These are phyloP conservation scores for Aureobasidium leucospermi DNA, from an alignment of 2,329 filamentous ascomycete genomes.

Conservation along the genomic window DNA sequence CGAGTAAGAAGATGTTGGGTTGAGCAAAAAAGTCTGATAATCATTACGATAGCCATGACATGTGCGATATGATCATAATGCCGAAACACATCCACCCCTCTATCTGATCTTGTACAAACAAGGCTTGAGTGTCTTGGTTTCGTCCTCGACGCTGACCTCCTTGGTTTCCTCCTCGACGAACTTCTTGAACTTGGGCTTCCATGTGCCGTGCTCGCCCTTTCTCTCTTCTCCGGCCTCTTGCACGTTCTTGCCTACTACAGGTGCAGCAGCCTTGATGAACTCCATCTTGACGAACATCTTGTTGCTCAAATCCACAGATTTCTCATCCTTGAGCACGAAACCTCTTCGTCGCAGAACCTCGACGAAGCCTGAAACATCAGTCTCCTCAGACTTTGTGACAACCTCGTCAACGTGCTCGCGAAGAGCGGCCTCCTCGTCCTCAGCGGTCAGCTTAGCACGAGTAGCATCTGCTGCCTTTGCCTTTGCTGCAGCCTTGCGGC, in stretches of 20 bases:
- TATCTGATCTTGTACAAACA: constrained; percentile 91
- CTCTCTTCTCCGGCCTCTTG: constrained; percentile 31
- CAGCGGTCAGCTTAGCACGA: constrained; percentile 44
- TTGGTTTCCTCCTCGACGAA: constrained; percentile 54
- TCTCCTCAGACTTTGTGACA: constrained; percentile 61
- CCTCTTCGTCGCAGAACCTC: constrained; percentile 73
- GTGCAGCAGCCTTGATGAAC: constrained; percentile 76
- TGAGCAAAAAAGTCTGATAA: not conserved
- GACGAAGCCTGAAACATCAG: constrained; percentile 80
- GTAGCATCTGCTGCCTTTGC: constrained; percentile 28
- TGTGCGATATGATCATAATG: not conserved
- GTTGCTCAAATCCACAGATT: constrained; percentile 72
- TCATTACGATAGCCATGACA: not conserved
- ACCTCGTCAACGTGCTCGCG: constrained; percentile 58
- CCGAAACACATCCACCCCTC: not conserved
- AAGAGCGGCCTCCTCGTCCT: constrained; percentile 51
- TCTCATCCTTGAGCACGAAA: constrained; percentile 67
- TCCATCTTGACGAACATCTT: constrained; percentile 99
- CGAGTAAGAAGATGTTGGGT: constrained; percentile 20
- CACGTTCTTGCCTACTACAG: constrained; percentile 68
- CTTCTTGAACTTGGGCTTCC: constrained; percentile 42
- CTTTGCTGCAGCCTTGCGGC: constrained; percentile 43
- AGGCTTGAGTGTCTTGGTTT: constrained; percentile 75
- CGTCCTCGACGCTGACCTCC: constrained; percentile 51
- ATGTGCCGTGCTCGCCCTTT: constrained; percentile 27